These are phyloP conservation scores for Tulasnella sp. DNA, from an alignment of 768 basidiomycete genomes.

Conservation along the genomic window DNA sequence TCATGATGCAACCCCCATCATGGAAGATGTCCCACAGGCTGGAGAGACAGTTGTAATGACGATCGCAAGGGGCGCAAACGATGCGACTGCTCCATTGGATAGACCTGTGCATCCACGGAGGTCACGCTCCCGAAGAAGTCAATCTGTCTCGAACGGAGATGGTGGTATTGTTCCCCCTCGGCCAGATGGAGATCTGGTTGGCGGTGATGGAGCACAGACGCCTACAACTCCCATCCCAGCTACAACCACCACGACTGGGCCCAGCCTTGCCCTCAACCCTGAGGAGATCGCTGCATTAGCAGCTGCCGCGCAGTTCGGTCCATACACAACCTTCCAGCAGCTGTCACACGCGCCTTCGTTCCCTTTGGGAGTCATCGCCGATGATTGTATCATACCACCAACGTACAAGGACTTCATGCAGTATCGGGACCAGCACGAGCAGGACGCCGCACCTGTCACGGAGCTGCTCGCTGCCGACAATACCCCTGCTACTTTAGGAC, in stretches of 20 bases:
- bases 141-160: not conserved
- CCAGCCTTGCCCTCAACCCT: conserved; percentile 29
- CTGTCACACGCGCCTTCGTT: conserved; percentile 75
- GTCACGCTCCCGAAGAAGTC: not conserved
- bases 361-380: conserved; percentile 78
- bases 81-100: not conserved
- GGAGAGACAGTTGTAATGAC: conserved; percentile 5
- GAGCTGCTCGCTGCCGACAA: not conserved
- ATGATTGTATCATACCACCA: conserved; percentile 86
- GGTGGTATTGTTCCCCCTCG: not conserved
- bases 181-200: not conserved
- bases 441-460: conserved; percentile 30
- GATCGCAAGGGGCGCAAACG: conserved; percentile 33
- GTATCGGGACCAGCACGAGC: conserved; percentile 55
- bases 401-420: conserved; percentile 73
- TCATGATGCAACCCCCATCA: not conserved
- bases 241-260: not conserved
- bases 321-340: conserved; percentile 90
- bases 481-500: not conserved
- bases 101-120: not conserved
- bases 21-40: not conserved
- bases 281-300: conserved; percentile 58
- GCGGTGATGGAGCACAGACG: not conserved
- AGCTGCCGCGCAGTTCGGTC: conserved; percentile 60
- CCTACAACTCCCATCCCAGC: not conserved